These are phyloP conservation scores for Fimicolochytrium jonesii DNA, from an alignment of 192 early-diverging fungal genomes.

Conservation along the genomic window DNA sequence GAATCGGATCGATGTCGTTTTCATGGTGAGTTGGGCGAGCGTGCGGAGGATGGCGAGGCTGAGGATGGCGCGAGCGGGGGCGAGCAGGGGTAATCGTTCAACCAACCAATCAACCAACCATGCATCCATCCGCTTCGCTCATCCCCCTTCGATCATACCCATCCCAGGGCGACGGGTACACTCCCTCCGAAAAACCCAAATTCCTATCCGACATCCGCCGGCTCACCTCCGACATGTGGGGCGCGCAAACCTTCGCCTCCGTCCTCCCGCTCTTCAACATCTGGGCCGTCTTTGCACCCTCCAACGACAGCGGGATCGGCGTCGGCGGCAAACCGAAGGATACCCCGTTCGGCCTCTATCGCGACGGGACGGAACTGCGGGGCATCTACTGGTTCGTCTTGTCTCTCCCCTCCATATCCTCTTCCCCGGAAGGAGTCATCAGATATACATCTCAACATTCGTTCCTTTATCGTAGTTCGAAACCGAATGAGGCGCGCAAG, in stretches of 20 bases:
- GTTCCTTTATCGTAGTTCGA: conserved; percentile 14
- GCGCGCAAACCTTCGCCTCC: conserved; percentile 46
- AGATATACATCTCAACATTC: neutral
- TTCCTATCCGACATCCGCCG: conserved; percentile 54
- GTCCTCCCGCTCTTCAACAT: conserved; percentile 56
- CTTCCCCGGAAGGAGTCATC: neutral
- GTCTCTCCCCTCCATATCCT: neutral
- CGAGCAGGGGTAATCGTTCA: no score
- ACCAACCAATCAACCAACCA: no score
- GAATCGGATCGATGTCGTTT: conserved; percentile 58
- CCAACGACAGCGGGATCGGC: conserved; percentile 52
- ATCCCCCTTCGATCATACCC: no score
- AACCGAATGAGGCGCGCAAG: conserved; percentile 42
- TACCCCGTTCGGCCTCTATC: conserved; percentile 56
- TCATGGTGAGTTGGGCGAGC: conserved; percentile 42
- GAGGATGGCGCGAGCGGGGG: no score
- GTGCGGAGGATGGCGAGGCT: no score
- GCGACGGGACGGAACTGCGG: conserved; percentile 60
- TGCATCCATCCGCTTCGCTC: no score
- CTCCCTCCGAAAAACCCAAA: conserved; percentile 36
- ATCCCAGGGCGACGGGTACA: conserved; percentile 54
- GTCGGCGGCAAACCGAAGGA: conserved; percentile 40
- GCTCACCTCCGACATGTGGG: conserved; percentile 54
- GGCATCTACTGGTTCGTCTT: conserved; percentile 45
- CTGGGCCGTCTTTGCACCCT: conserved; percentile 49